Evolutionary conservation across 208 protist species (phyloP).

Genomic region (Leishmania mexicana): DNA sequence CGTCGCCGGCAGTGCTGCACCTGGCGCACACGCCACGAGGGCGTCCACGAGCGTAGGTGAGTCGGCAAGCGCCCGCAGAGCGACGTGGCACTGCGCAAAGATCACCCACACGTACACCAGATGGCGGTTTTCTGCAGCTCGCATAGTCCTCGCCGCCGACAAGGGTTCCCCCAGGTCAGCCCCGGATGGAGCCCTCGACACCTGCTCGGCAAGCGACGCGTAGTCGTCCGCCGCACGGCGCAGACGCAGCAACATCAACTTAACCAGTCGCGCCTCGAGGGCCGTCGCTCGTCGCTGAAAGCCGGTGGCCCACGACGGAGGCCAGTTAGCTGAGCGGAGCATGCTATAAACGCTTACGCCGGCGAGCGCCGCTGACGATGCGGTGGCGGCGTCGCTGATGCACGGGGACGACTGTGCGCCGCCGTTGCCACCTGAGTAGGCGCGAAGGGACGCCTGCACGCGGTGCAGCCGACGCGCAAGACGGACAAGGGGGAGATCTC

Average conservation of each 20-base stretch:
- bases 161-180: not conserved
- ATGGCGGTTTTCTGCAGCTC: not conserved
- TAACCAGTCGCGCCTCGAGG: conserved; percentile 26
- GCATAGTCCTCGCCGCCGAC: not conserved
- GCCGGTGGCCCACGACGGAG: conserved; percentile 6
- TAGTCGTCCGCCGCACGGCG: conserved; percentile 22
- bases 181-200: not conserved
- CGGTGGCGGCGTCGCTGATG: not conserved
- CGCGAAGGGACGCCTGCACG: conserved; percentile 11
- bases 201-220: conserved; percentile 12
- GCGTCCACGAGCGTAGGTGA: conserved; percentile 24
- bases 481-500: conserved; percentile 11
- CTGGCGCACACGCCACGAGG: conserved; percentile 25
- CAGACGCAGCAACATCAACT: conserved; percentile 21
- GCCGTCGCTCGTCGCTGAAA: conserved; percentile 19
- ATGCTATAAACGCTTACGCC: not conserved
- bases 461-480: conserved; percentile 17
- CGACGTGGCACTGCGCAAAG: conserved; percentile 22
- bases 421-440: not conserved
- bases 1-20: not conserved
- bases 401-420: not conserved
- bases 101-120: not conserved
- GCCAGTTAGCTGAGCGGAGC: not conserved
- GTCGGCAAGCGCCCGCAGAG: conserved; percentile 11
- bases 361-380: not conserved